Base-by-base conservation (phyloP, 139 green algal genomes). In the Micractinium conductrix region DNA sequence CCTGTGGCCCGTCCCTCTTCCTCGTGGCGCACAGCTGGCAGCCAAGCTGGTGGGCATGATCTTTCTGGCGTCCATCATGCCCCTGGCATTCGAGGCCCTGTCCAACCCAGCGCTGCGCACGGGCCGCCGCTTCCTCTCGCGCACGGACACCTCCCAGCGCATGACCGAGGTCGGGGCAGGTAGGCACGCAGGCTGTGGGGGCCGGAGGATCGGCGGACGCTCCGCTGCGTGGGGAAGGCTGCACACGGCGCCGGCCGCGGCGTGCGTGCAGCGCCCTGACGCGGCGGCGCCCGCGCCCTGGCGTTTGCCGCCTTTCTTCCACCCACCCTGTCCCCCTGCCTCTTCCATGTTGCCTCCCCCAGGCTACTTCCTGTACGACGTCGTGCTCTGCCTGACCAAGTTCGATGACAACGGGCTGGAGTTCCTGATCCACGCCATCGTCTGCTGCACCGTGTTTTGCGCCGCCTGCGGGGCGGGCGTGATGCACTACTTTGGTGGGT, bases 301-400 rank as follows among this genome's bases (percentile, higher is more conserved):
- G n/a, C n/a, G n/a, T n/a, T n/a, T n/a, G n/a, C n/a, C n/a, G n/a
- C n/a, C n/a, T n/a, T n/a, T n/a, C n/a, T n/a, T n/a, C n/a, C n/a
- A n/a, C n/a, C n/a, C n/a, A n/a, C n/a, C n/a, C n/a, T n/a, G n/a
- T n/a, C n/a, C n/a, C n/a, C n/a, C n/a, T n/a, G n/a, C n/a, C n/a
- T n/a, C n/a, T n/a, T n/a, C n/a, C n/a, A n/a, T n/a, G n/a, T n/a
- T n/a, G n/a, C n/a, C n/a, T n/a, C n/a, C n/a, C n/a, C n/a, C n/a
- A n/a, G 85, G 65, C 22, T 90, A 88, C 53, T 85, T 91, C 43
- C 24, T 91, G 19, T 85, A 90, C 14, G 80, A 90, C 45, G 10
- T 85, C 10, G 65, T 72, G 7, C 65, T 72, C 4, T 72, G 65
- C 65, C 33, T 72, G n/a, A 72, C 65, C 65, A 72, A 72, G 65